A percentile compares a stretch with the other conserved stretches of the same genome.
phyloP scores from a whole-genome alignment of 805 yeast species.

The Starmerella stigmatis region DNA sequence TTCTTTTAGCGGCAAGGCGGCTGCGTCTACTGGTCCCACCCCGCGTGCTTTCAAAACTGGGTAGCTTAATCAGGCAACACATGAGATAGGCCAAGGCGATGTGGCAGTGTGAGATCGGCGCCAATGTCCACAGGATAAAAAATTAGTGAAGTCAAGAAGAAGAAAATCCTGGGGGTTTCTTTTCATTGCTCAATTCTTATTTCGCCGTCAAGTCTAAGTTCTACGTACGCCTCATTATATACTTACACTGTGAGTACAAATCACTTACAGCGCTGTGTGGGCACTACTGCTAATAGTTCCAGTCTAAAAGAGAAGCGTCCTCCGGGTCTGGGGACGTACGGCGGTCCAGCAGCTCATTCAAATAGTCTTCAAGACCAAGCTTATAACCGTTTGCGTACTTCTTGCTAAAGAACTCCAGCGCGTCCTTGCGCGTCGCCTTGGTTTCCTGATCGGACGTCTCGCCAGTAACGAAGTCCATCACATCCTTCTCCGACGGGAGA shows the following conservation, averaged over 20 bases:
- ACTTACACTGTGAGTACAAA: too few species aligned
- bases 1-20: not conserved
- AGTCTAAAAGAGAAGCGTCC: slow-evolving; percentile 38
- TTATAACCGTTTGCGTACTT: slow-evolving; percentile 33
- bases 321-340: slow-evolving; percentile 41
- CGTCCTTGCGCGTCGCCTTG: slow-evolving; percentile 60
- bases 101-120: too few species aligned
- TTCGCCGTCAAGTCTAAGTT: too few species aligned
- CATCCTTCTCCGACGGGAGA: slow-evolving; percentile 60
- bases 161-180: too few species aligned
- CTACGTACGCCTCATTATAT: too few species aligned
- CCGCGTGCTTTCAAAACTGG: not conserved
- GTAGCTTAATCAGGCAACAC: slow-evolving; percentile 1
- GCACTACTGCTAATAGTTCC: slow-evolving; percentile 38
- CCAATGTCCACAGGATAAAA: too few species aligned
- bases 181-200: too few species aligned
- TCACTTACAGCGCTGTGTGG: not conserved
- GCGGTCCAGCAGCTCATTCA: slow-evolving; percentile 48
- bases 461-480: slow-evolving; percentile 59
- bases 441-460: slow-evolving; percentile 55
- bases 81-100: too few species aligned
- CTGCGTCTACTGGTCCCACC: not conserved
- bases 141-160: too few species aligned
- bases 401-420: slow-evolving; percentile 48
- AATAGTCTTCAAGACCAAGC: slow-evolving; percentile 51